Base-by-base conservation (phyloP, 2,329 filamentous ascomycete genomes). In the Phialocephala sp. region DNA sequence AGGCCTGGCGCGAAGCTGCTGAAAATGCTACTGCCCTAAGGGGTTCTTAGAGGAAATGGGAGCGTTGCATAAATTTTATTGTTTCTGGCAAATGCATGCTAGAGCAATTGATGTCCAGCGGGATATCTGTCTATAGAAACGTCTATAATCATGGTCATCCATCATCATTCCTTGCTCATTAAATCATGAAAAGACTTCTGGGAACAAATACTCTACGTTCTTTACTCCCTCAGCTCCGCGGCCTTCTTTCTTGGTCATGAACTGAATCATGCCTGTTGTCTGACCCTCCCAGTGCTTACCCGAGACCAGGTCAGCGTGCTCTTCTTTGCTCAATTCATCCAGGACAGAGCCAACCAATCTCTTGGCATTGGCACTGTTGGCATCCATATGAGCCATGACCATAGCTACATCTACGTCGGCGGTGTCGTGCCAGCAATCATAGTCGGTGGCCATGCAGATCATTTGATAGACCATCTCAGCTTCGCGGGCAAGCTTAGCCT, bases 381-480 rank as follows among this genome's bases (percentile, higher is more conserved):
- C 91, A 77, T 91, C 90, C 95, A 99, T 99, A 80, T 97, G 92
- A 67, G 88, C 91, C 89, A 97, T 92, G 63, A 99, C 95, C 91
- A 98, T 97, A 79, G 94, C 92, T 24, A 99, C 95, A 68, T 93
- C 94, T 68, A 99, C 95, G 70, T 91, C 92, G 65, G 88, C 91
- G 58, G 86, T 86, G 22, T 86, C 88, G 77, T 94, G 91, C 95
- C 95, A 99, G 87, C 94, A 98, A 83, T 99, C 95, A 79, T 99
- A 99, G 83, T 99, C 95, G 35, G 95, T 99, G 39, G 93, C 92
- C 95, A 99, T 99, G 84, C 94, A 97, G 76, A 99, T 97, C 87
- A 97, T 96, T 82, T 97, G 93, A 80, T 98, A 98, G 41, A 91
- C 91, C 73, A 99, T 91, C 83, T 99, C 95, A 27, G 95, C 95